phyloP scores from a whole-genome alignment of 441 rosid genomes.

The Hura crepitans region DNA sequence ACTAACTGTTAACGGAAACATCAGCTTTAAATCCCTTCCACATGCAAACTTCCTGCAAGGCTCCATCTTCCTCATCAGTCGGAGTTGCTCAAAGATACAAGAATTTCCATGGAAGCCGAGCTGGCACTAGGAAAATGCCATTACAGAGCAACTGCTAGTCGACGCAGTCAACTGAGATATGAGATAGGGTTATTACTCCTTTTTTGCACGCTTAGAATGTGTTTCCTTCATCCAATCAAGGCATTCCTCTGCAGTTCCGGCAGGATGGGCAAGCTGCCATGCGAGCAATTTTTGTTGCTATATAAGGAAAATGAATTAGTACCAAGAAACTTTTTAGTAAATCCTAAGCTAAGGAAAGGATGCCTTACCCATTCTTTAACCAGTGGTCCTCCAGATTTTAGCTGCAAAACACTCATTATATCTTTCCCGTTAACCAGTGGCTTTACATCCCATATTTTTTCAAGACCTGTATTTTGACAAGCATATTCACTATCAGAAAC shows the following conservation, averaged over 20 bases:
- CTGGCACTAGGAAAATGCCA: not conserved
- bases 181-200: constrained; percentile 21
- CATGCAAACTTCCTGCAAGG: not conserved
- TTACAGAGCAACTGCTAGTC: not conserved
- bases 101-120: not conserved
- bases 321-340: not conserved
- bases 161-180: not conserved
- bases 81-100: not conserved
- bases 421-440: constrained; percentile 83
- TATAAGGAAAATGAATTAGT: constrained; percentile 21
- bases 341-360: not conserved
- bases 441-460: constrained; percentile 69
- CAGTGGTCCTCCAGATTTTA: constrained; percentile 69
- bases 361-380: constrained; percentile 80
- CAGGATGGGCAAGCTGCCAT: constrained; percentile 83
- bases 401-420: constrained; percentile 68
- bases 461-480: constrained; percentile 54
- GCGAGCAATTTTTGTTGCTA: constrained; percentile 75
- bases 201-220: constrained; percentile 52
- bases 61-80: too few relatives aligned
- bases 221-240: constrained; percentile 81
- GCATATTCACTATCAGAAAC: not conserved
- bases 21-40: not conserved
- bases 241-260: constrained; percentile 72
- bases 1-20: not conserved